Base-by-base conservation (phyloP, 2,329 filamentous ascomycete species). In the Metarhizium rileyi region DNA sequence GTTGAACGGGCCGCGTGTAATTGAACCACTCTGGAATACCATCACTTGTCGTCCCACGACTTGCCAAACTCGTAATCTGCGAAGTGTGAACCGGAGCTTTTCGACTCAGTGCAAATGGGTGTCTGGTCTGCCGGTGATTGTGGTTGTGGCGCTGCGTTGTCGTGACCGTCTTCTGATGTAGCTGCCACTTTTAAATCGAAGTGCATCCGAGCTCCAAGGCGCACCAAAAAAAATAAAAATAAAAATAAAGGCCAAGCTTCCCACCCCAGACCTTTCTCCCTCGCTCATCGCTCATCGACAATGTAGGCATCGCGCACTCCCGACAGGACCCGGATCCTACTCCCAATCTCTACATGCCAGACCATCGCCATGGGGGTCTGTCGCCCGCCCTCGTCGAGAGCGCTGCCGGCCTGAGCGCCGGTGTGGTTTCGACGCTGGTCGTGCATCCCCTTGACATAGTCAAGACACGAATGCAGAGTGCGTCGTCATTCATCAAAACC, bases 401-500 rank as follows among this genome's bases (percentile, higher is more conserved):
- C 62, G 75, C 90, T 65, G 89, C 93, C 53, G 93, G 93, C 59
- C 85, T 98, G 67, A 86, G 85, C 56, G 93, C 93, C 52, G 93
- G 93, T 53, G 78, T 89, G 50, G 78, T 90, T 58, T 86, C 90
- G 48, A 97, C 93, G 23, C 76, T 97, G 45, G 84, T 83, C 50
- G 86, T 93, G 47, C 91, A 97, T 65, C 93, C 93, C 28, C 81
- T 98, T 52, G 93, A 98, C 70, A 83, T 98, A 55, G 83, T 97
- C 65, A 98, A 98, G 76, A 97, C 91, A 53, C 86, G 93, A 55
- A 82, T 98, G 64, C 93, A 98, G 72, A 83, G 87, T 90, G 71
- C 51, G 71, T 63, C 33, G n/a, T n/a, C n/a, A n/a, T n/a, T n/a
- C n/a, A n/a, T n/a, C n/a, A n/a, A 8, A 36, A 22, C 8, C 46